A percentile compares a stretch with the other conserved stretches of the same genome.
Evolutionary conservation across 352 stramenopile species (phyloP).

Genomic region (Globisporangium radiosum): DNA sequence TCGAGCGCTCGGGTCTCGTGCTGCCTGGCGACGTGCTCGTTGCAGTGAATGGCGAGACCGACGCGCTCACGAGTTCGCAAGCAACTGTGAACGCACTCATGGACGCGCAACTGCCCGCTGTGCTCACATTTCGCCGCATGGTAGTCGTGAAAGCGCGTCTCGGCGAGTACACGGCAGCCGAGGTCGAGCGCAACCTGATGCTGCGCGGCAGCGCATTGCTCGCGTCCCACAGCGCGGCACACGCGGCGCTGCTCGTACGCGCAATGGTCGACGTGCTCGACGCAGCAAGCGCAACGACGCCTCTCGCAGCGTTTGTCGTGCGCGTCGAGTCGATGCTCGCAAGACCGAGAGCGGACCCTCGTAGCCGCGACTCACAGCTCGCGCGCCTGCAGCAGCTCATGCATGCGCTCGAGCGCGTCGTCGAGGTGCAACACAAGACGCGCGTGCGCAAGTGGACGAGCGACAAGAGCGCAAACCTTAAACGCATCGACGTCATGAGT

Average conservation of each 20-base stretch:
- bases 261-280: conserved; percentile 47
- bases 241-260: conserved; percentile 47
- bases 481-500: conserved; percentile 59
- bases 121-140: conserved; percentile 51
- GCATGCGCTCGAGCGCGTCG: conserved; percentile 36
- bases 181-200: conserved; percentile 50
- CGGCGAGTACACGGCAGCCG: conserved; percentile 46
- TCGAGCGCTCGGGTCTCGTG: conserved; percentile 38
- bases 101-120: conserved; percentile 30
- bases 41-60: conserved; percentile 47
- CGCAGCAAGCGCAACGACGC: conserved; percentile 26
- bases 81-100: conserved; percentile 28
- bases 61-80: conserved; percentile 36
- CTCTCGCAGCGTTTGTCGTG: conserved; percentile 38
- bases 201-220: conserved; percentile 34
- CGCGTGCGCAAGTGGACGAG: conserved; percentile 45
- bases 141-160: conserved; percentile 35
- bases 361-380: conserved; percentile 11
- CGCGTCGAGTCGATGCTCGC: conserved; percentile 39
- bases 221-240: conserved; percentile 21
- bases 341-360: not conserved
- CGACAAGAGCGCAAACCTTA: conserved; percentile 47
- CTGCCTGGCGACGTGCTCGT: conserved; percentile 51
- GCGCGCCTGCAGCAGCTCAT: conserved; percentile 48
- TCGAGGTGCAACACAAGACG: conserved; percentile 38